Evolutionary conservation across 257 asterid species (phyloP).

Genomic region (Linderniella brevidens): DNA sequence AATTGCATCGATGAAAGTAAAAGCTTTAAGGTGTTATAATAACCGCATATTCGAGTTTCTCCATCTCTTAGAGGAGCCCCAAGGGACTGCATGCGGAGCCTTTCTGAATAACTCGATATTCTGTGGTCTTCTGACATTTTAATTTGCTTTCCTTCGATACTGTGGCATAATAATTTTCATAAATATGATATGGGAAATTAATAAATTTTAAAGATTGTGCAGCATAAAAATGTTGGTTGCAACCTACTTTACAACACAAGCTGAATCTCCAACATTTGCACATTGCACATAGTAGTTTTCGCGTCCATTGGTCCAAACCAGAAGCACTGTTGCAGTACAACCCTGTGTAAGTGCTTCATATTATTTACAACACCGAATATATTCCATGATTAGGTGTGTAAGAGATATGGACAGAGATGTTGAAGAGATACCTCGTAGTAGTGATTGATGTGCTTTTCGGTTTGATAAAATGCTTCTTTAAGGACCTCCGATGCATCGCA

Average conservation of each 20-base stretch:
- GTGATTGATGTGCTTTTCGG: constrained; percentile 78
- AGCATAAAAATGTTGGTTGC: not conserved
- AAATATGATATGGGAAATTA: not conserved
- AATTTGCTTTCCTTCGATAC: constrained; percentile 67
- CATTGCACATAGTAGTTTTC: constrained; percentile 63
- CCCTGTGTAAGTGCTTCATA: constrained; percentile 53
- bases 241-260: constrained; percentile 78
- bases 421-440: constrained; percentile 57
- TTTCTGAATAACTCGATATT: constrained; percentile 60
- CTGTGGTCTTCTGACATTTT: constrained; percentile 97
- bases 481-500: constrained; percentile 85
- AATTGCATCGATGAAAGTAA: not conserved
- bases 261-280: constrained; percentile 98
- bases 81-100: constrained; percentile 56
- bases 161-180: constrained; percentile 15
- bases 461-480: constrained; percentile 70
- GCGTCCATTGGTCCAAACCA: constrained; percentile 64
- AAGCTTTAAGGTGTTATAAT: not conserved
- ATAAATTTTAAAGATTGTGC: not conserved
- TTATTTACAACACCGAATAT: constrained; percentile 7
- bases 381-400: not conserved
- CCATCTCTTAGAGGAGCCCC: constrained; percentile 87
- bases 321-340: constrained; percentile 90
- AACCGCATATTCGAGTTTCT: constrained; percentile 89
- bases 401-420: not conserved